Evolutionary conservation across 2,329 filamentous ascomycete species (phyloP).

Genomic region (Apiospora sp.): DNA sequence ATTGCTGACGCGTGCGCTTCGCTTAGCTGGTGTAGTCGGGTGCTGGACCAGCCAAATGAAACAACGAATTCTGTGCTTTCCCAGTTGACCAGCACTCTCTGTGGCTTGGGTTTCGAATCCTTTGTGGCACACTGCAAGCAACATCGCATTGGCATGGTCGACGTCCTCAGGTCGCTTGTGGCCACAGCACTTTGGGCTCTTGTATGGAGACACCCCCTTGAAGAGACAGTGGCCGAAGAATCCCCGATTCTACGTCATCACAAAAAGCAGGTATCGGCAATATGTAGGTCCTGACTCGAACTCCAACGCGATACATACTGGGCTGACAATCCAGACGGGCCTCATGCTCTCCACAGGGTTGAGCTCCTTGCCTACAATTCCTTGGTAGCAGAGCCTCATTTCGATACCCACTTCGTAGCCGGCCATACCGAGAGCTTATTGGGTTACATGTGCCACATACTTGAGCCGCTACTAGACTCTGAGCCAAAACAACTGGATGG

Average conservation of each 20-base stretch:
- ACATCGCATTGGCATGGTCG: background rate
- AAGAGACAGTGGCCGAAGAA: background rate
- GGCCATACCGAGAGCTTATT: background rate
- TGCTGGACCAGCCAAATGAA: background rate
- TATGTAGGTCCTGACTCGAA: background rate
- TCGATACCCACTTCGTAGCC: too few species aligned
- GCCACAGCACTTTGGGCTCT: background rate
- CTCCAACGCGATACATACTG: background rate
- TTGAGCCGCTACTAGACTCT: background rate
- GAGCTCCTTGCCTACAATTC: slow-evolving; percentile 8
- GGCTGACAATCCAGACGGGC: background rate
- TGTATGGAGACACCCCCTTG: background rate
- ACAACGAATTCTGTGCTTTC: background rate
- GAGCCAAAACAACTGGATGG: background rate
- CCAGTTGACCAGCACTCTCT: background rate
- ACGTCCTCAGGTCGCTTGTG: background rate
- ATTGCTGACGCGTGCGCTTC: background rate
- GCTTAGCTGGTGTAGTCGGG: background rate
- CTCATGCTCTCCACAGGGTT: background rate
- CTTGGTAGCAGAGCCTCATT: background rate
- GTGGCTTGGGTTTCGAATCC: background rate
- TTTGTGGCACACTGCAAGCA: background rate
- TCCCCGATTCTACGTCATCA: background rate
- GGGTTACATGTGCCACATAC: background rate
- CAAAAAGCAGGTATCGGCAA: background rate